Evolutionary conservation across 2,329 filamentous ascomycete genomes (phyloP).

Genomic region (Escovopsis sp.): DNA sequence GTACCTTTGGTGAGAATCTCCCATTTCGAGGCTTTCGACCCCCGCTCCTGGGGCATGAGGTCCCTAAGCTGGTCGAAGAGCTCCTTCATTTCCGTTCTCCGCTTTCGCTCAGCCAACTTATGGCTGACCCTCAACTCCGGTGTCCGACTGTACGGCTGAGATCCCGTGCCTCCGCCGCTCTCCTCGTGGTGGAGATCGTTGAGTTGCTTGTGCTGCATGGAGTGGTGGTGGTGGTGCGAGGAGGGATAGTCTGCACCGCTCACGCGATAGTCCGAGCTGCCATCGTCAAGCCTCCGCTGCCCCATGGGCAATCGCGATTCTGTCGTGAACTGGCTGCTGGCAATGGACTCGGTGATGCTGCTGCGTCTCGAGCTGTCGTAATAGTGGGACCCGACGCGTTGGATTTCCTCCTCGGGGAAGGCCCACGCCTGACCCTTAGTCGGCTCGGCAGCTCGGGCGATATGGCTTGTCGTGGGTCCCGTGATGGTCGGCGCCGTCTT

Average conservation of each 20-base stretch:
- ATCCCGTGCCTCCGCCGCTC: conserved; percentile 31
- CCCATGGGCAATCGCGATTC: conserved; percentile 58
- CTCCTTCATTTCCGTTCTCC: conserved; percentile 77
- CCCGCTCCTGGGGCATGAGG: conserved; percentile 64
- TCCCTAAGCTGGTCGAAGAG: conserved; percentile 68
- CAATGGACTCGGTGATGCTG: conserved; percentile 62
- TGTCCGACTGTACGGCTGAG: conserved; percentile 67
- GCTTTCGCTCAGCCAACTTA: conserved; percentile 72
- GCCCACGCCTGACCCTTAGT: conserved; percentile 76
- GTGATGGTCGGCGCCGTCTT: conserved; percentile 64
- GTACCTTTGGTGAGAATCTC: conserved; percentile 68
- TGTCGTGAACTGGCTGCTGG: conserved; percentile 63
- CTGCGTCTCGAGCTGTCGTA: conserved; percentile 55
- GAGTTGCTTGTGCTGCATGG: conserved; percentile 58
- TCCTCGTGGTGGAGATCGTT: conserved; percentile 50
- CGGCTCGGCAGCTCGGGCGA: conserved; percentile 57
- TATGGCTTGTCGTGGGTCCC: conserved; percentile 48
- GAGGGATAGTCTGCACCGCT: conserved; percentile 40
- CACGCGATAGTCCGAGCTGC: conserved; percentile 32
- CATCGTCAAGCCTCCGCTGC: conserved; percentile 57
- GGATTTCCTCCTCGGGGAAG: conserved; percentile 59
- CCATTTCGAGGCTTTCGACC: conserved; percentile 80
- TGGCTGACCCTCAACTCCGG: conserved; percentile 71
- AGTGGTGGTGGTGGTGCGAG: conserved; percentile 56
- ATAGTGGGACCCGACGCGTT: conserved; percentile 26